Percentiles rank a stretch among this genome's conserved stretches.
Evolutionary conservation across 1,139 yeast species (phyloP).

Genomic region (Saccharomycopsis hybrid): DNA sequence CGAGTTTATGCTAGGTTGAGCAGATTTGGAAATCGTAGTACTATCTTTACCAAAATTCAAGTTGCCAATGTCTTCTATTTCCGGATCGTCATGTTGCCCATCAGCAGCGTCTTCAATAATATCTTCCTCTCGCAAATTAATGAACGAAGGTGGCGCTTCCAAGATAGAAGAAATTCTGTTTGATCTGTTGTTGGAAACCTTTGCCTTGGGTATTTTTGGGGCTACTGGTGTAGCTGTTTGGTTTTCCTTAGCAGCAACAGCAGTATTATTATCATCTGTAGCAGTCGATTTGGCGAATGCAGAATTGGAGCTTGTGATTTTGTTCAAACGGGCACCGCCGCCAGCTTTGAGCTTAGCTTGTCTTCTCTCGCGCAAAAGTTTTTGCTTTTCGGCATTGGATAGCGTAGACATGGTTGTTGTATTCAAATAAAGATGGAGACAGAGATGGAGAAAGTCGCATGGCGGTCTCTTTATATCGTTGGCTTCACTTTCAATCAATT

Average conservation of each 20-base stretch:
- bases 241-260: background rate
- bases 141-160: conserved; percentile 13
- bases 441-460: background rate
- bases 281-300: conserved; percentile 9
- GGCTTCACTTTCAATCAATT: too few species aligned
- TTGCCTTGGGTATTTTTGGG: background rate
- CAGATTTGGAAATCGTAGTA: too few species aligned
- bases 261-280: background rate
- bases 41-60: too few species aligned
- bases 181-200: conserved; percentile 1
- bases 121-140: background rate
- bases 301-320: conserved; percentile 20
- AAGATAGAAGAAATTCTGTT: conserved; percentile 20
- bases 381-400: conserved; percentile 19
- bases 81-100: conserved; percentile 3
- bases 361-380: conserved; percentile 19
- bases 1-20: background rate
- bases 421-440: background rate
- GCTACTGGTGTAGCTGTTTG: background rate
- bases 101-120: background rate
- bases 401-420: conserved; percentile 18
- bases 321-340: conserved; percentile 18
- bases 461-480: too few species aligned
- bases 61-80: conserved; percentile 4
- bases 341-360: conserved; percentile 19